Evolutionary conservation across 768 basidiomycete genomes (phyloP), one percentile per base, ranked within the genome.

Genomic region (Cubamyces lactineus): DNA sequence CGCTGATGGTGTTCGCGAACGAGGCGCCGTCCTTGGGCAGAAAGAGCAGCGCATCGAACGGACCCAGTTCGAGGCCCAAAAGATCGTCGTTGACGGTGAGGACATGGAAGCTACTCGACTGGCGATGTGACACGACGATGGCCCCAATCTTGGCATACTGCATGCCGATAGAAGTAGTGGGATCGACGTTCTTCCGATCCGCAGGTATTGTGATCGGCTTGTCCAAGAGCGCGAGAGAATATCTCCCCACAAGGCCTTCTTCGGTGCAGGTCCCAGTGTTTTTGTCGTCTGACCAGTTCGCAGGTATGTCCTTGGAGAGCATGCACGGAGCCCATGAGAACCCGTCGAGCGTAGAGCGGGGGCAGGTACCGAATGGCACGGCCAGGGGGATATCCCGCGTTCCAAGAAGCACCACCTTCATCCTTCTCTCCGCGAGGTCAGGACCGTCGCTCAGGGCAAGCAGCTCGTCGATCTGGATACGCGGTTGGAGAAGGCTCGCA

Each of bases 351-450:
- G n/a, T 21, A 3, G 23, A 24, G 19, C 46, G n/a, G 5, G 46
- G 11, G 13, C 19, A 19, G 13, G 23, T 21, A 23, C 46, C 46
- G 46, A 47, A 24, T 17, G 46, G 46, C 5, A 47, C 46, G 19
- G n/a, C 23, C 19, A 13, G n/a, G 13, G 46, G 46, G 13, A 47
- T 47, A 8, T 47, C 19, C 3, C 56, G 42, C 34, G 53, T n/a
- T 41, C 59, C 30, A 3, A 54, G 52, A 28, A 64, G 57, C n/a
- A 39, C 34, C 7, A n/a, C 43, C 23, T 24, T 47, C 57, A 64
- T 59, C 15, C 63, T 57, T 24, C 28, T 42, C 41, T 59, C 39
- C 9, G 57, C 60, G 12, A 30, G 39, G 28, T 61, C 47, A 6
- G 53, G 53, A 8, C 53, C 55, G 12, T 6, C 28, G 12, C 30